Conservation (phyloP, 768 basidiomycete species). For the Hericium erinaceus region DNA sequence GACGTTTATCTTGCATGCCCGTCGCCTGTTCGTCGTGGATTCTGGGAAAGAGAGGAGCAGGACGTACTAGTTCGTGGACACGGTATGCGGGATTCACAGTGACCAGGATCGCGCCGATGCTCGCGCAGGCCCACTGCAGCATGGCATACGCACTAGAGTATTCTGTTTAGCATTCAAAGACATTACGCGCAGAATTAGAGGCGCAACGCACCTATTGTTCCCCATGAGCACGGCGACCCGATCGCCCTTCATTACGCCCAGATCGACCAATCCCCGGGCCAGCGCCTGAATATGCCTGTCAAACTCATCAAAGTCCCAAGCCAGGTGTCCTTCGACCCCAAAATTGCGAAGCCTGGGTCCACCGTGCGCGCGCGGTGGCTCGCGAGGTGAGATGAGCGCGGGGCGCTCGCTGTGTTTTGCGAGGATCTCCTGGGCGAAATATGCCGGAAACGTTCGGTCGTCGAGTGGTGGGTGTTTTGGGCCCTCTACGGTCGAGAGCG, state of each 20-base stretch:
- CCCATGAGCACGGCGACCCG: conserved; percentile 79
- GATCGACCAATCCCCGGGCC: conserved; percentile 54
- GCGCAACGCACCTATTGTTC: conserved; percentile 56
- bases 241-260: conserved; percentile 71
- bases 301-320: conserved; percentile 71
- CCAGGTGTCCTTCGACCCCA: conserved; percentile 33
- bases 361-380: conserved; percentile 47
- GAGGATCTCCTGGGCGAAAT: conserved; percentile 51
- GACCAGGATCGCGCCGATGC: conserved; percentile 73
- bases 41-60: background rate
- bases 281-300: conserved; percentile 55
- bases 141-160: conserved; percentile 63
- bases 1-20: conserved; percentile 36
- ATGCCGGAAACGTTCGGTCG: conserved; percentile 47
- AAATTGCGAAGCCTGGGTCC: conserved; percentile 50
- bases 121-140: conserved; percentile 83
- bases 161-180: background rate
- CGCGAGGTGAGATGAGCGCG: conserved; percentile 58
- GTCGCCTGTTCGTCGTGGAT: background rate
- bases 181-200: background rate
- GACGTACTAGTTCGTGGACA: conserved; percentile 54
- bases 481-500: conserved; percentile 49
- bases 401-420: conserved; percentile 36
- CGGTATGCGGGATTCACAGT: conserved; percentile 81
- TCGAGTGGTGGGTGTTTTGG: conserved; percentile 47